These are phyloP conservation scores for Trametes polyzona DNA, from an alignment of 1,284 basidiomycete species.

Conservation along the genomic window DNA sequence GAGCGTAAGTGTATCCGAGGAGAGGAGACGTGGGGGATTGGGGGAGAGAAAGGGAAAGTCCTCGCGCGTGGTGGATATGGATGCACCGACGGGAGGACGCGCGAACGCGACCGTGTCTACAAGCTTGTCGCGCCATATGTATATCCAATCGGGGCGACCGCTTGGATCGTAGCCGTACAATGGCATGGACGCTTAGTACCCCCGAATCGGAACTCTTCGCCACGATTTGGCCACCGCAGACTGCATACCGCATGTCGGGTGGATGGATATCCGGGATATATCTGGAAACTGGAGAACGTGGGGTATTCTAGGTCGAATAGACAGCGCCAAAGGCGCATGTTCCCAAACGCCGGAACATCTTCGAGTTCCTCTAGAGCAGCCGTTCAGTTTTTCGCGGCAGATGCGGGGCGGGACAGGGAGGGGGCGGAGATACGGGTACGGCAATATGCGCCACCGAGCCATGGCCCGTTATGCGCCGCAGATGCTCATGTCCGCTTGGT, in stretches of 20 bases:
- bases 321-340: too few species aligned
- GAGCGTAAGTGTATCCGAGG: neutral
- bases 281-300: neutral
- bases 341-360: too few species aligned
- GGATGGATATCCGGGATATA: neutral
- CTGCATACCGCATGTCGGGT: neutral
- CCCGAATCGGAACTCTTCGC: neutral
- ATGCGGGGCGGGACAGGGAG: too few species aligned
- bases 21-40: neutral
- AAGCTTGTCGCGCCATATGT: conserved; percentile 9
- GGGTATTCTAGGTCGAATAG: neutral
- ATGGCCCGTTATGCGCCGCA: too few species aligned
- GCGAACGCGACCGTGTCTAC: neutral
- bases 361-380: too few species aligned
- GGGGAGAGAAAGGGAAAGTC: neutral
- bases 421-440: too few species aligned
- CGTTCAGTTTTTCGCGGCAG: too few species aligned
- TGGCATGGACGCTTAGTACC: conserved; percentile 1
- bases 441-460: too few species aligned
- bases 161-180: conserved; percentile 3
- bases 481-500: too few species aligned
- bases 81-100: neutral
- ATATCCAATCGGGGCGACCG: neutral
- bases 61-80: neutral
- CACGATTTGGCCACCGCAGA: neutral